These are phyloP conservation scores for Fraxinus baroniana DNA, from an alignment of 305 asterid species.

Conservation along the genomic window DNA sequence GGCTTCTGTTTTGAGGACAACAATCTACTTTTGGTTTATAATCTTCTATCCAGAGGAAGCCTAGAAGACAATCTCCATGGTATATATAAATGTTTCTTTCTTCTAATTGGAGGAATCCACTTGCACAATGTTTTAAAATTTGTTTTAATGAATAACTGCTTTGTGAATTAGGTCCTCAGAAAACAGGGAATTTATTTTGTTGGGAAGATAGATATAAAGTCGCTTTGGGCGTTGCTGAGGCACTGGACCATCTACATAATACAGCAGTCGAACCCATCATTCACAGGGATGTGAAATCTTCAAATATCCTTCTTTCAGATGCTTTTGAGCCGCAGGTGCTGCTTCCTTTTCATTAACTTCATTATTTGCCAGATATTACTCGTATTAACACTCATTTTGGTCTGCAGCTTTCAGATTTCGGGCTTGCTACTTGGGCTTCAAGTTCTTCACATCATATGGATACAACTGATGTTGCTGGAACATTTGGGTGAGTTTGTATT, in stretches of 20 bases:
- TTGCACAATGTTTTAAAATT: slow-evolving; percentile 2
- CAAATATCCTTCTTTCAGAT: slow-evolving; percentile 85
- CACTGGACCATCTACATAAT: slow-evolving; percentile 69
- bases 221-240: slow-evolving; percentile 87
- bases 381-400: slow-evolving; percentile 19
- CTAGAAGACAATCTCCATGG: slow-evolving; percentile 89
- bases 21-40: slow-evolving; percentile 65
- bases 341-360: slow-evolving; percentile 10
- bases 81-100: slow-evolving; percentile 24
- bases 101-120: slow-evolving; percentile 4
- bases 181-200: slow-evolving; percentile 38
- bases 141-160: slow-evolving; percentile 9
- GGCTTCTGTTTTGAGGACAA: slow-evolving; percentile 76
- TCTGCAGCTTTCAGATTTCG: slow-evolving; percentile 80
- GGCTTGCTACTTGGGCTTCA: slow-evolving; percentile 77
- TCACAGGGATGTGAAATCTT: slow-evolving; percentile 90
- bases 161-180: slow-evolving; percentile 44
- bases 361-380: neutral
- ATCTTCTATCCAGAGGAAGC: slow-evolving; percentile 82
- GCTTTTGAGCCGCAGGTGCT: slow-evolving; percentile 75
- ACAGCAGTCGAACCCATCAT: slow-evolving; percentile 49
- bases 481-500: slow-evolving; percentile 65
- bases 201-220: slow-evolving; percentile 78
- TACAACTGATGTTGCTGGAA: slow-evolving; percentile 73
- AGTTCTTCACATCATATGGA: slow-evolving; percentile 51